These are phyloP conservation scores for Trametes cinnabarina DNA, from an alignment of 768 basidiomycete species.

Conservation along the genomic window DNA sequence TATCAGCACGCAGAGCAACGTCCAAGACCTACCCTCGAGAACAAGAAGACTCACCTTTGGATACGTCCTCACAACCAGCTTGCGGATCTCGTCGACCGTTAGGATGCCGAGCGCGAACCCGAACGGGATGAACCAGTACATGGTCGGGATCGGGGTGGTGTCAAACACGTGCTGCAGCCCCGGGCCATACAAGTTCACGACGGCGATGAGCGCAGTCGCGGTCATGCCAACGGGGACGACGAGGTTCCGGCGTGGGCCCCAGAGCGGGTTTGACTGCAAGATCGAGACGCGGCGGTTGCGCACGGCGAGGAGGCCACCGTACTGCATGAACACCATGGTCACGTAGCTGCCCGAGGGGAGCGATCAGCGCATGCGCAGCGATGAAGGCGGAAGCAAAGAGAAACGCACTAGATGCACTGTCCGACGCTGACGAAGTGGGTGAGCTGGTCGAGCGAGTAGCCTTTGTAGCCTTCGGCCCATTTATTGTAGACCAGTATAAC, in stretches of 20 bases:
- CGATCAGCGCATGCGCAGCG: slow-evolving; percentile 40
- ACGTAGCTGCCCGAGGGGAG: slow-evolving; percentile 49
- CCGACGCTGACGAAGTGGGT: slow-evolving; percentile 52
- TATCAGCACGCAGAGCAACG: neutral
- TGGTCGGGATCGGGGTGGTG: slow-evolving; percentile 43
- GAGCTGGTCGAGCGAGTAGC: slow-evolving; percentile 39
- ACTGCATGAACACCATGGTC: slow-evolving; percentile 58
- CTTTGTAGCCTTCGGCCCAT: slow-evolving; percentile 39
- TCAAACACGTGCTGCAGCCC: slow-evolving; percentile 43
- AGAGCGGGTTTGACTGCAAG: slow-evolving; percentile 52
- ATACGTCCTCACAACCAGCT: slow-evolving; percentile 43
- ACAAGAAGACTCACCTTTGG: slow-evolving; percentile 41
- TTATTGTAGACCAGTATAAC: slow-evolving; percentile 47
- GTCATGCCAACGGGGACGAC: slow-evolving; percentile 38
- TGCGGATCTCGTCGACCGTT: slow-evolving; percentile 43
- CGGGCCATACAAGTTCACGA: slow-evolving; percentile 43
- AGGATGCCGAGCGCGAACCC: slow-evolving; percentile 42
- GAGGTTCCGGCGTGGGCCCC: slow-evolving; percentile 46
- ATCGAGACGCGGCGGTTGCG: slow-evolving; percentile 54
- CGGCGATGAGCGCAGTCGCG: slow-evolving; percentile 41
- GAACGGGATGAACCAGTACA: slow-evolving; percentile 51
- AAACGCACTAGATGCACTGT: slow-evolving; percentile 45
- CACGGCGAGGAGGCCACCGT: slow-evolving; percentile 56
- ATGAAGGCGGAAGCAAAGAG: neutral
- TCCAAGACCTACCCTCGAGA: too few relatives aligned